Evolutionary conservation across 2,329 filamentous ascomycete genomes (phyloP), one percentile per base, ranked within the genome.

Genomic region (Xylariaceae sp.): DNA sequence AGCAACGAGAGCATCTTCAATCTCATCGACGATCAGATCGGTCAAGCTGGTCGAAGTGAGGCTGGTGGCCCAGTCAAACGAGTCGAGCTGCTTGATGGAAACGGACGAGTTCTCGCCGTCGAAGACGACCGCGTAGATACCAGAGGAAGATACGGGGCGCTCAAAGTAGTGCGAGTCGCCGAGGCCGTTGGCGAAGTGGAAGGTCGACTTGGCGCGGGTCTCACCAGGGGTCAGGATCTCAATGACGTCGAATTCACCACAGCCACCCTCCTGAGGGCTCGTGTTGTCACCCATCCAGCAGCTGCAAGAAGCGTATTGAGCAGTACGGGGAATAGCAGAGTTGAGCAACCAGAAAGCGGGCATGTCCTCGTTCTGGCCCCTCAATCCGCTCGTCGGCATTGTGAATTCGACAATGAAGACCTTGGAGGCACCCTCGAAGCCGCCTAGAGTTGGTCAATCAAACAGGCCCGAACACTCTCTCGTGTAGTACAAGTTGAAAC

Each of bases 261-360:
- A 91, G 36, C 82, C 83, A 48, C 64, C 64, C 39, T 64, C 36
- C 9, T 53, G 52, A 2, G 65, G 65, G 58, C 56, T 62, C 1
- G 51, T 22, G 59, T 62, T 60, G 54, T 65, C 63, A 65, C 71
- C 75, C 12, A 69, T 70, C 87, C 87, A 91, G 76, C 89, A 92
- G 53, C 82, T 88, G 76, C 88, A 92, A 2, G 72, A 71, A 57
- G 78, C 77, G 72, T 91, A 91, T 68, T 91, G 87, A 5, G 79
- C 73, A 5, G 86, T 84, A 54, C 84, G 83, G 22, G 87, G 83
- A 55, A 92, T 89, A 54, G 82, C 78, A 16, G 82, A 84, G 71
- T 92, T 92, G 54, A 92, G 80, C 45, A 86, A 74, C 89, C 89
- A 92, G 68, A 87, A 79, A 40, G 88, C 84, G 9, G 88, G 87